Base-by-base conservation (phyloP, 139 green algal species). In the Astrephomene gubernaculifera region DNA sequence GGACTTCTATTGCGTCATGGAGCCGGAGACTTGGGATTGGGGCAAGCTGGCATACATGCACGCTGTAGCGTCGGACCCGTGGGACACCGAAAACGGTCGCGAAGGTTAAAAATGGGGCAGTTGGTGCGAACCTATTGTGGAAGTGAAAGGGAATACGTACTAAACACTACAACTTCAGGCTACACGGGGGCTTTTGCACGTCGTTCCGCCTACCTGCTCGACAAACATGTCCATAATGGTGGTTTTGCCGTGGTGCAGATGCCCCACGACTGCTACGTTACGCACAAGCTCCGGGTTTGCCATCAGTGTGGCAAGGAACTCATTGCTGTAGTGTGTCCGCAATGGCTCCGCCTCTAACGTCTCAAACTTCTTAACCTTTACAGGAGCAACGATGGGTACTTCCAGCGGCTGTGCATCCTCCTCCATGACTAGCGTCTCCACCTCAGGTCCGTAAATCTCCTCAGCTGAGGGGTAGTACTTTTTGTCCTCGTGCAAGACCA, bases 231-330 rank as follows among this genome's bases (percentile, higher is more conserved):
- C 97, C 94, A 99, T 96, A 36, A 99, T 33, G 44, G 93, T 90
- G 8, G 97, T 99, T 91, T 99, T 99, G 45, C 98, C 98, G 83
- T 99, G 96, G 90, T 99, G 97, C 75, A 99, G 87, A 82, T 99
- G 97, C 22, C 98, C 98, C 24, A 97, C 92, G 24, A 99, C 67
- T 7, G 87, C 96, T 52, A 99, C 92, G 83, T 98, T 97, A 36
- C 98, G 89, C 0, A 96, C 85, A 2, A 99, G 94, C 83, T 97
- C 95, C 4, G 97, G 94, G 67, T 96, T 98, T 69, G 73, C 86
- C 92, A 94, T 94, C 1, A 98, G 89, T 4, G 92, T 93, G 14
- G 88, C 90, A 79, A 99, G 72, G 85, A 99, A 99, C 74, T 97
- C 95, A 24, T 90, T 90, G 36, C 86, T 91, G 86, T 95, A 96